Evolutionary conservation across 192 early-diverging fungal genomes (phyloP), one percentile per base, ranked within the genome.

Genomic region (Backusella psychrophila): DNA sequence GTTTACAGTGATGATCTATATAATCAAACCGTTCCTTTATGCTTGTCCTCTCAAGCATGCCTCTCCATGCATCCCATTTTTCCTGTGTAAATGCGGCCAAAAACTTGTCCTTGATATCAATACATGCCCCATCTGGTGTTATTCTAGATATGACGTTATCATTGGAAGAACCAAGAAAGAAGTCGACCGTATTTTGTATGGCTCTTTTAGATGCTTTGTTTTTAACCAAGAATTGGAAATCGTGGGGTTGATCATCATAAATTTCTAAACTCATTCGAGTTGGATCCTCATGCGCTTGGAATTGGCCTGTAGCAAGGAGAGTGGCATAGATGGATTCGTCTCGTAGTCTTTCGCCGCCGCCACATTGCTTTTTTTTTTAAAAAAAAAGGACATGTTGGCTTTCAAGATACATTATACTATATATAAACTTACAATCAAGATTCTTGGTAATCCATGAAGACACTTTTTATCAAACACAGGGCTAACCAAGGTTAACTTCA

Each of bases 161-260:
- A 12, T 3, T 23, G 21, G 56, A 63, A 1, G 11, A 7, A 29
- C 39, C 42, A 5, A 39, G 17, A 11, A 82, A 68, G 36, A 78
- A 82, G 23, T 59, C 49, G 59, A 67, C 77, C 3, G 75, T 33
- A 15, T 41, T 66, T 29, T 39, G 21, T 5, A 78, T 66, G 8
- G 76, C 59, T 11, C 63, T 19, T 12, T 34, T 14, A 6, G 69
- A 36, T 15, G 19, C 26, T 33, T 67, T 74, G 31, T 73, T 75
- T 6, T 53, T 15, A 2, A 77, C 33, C 11, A 82, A 44, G 11
- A 82, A 59, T 53, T 89, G 82, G 53, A 87, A 89, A 15, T 86
- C 86, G 65, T 89, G 88, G 17, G 86, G 86, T 74, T 85, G 84
- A 53, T 87, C 88, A 42, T 85, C 82, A 46, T 85, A 89, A 41